A percentile compares a stretch with the other conserved stretches of the same genome.
Conservation (phyloP, 108 stramenopile genomes). For the Cyclotella distinguenda region DNA sequence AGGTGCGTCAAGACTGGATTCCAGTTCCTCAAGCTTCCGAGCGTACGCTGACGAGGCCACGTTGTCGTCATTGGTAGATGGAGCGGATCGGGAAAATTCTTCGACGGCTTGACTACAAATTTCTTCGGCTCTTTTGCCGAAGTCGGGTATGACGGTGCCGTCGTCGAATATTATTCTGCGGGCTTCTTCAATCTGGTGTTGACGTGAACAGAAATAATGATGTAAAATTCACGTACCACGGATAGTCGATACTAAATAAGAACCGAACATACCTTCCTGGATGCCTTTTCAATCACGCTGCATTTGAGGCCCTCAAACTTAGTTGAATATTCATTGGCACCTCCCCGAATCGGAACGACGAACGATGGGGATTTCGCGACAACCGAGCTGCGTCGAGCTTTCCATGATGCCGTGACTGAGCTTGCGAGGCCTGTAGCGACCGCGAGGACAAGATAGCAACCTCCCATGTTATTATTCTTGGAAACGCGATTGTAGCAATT, state of each 20-base stretch:
- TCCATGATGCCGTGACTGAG: conserved; percentile 6
- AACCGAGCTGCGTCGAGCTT: conserved; percentile 4
- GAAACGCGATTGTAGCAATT: too few relatives aligned
- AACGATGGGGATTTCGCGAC: conserved; percentile 23
- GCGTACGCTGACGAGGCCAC: conserved; percentile 77
- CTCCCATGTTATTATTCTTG: conserved; percentile 36
- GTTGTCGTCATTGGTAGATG: conserved; percentile 69
- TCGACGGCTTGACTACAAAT: conserved; percentile 91
- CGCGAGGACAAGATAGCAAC: conserved; percentile 19
- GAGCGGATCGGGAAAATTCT: conserved; percentile 84
- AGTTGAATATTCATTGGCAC: conserved; percentile 36
- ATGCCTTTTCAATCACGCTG: conserved; percentile 36
- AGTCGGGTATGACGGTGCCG: conserved; percentile 61
- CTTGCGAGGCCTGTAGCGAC: conserved; percentile 4
- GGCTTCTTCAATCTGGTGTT: conserved; percentile 69
- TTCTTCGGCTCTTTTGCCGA: conserved; percentile 84
- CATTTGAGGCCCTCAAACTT: conserved; percentile 38
- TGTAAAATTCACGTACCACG: too few relatives aligned
- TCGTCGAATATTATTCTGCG: conserved; percentile 75
- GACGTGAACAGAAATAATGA: background rate
- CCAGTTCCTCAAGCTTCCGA: conserved; percentile 85
- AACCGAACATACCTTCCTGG: conserved; percentile 34
- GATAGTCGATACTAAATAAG: too few relatives aligned
- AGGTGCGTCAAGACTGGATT: conserved; percentile 84
- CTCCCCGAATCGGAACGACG: conserved; percentile 37